Conservation (phyloP, 257 asterid genomes). For the Salvia hispanica region DNA sequence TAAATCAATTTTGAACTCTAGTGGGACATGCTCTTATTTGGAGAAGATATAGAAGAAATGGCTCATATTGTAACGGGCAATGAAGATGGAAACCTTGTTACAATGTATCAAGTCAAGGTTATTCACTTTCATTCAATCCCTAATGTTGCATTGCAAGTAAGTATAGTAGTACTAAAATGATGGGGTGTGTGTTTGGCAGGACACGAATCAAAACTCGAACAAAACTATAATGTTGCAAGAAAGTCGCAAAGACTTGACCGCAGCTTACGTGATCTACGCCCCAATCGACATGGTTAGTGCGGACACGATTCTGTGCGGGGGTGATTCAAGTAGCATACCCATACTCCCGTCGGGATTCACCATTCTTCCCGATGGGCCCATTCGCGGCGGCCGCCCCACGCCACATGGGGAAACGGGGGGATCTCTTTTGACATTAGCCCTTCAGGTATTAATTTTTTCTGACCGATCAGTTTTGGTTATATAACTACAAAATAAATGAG, state of each 20-base stretch:
- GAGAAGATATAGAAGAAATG: conserved; percentile 36
- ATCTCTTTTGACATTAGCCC: conserved; percentile 50
- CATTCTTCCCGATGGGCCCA: conserved; percentile 57
- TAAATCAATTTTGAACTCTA: background rate
- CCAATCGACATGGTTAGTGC: conserved; percentile 40
- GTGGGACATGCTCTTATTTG: conserved; percentile 50
- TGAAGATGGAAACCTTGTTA: conserved; percentile 35
- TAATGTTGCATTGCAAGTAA: background rate
- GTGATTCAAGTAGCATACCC: conserved; percentile 36
- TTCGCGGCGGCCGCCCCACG: background rate
- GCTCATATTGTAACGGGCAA: conserved; percentile 40
- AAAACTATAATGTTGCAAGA: conserved; percentile 47
- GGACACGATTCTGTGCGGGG: conserved; percentile 39
- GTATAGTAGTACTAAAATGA: no score
- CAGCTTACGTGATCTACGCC: conserved; percentile 49
- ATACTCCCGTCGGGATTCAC: conserved; percentile 67
- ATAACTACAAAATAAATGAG: no score
- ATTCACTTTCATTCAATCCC: background rate
- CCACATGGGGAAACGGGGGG: conserved; percentile 38
- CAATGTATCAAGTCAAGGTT: conserved; percentile 41
- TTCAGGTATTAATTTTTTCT: conserved; percentile 38
- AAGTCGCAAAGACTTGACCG: conserved; percentile 47
- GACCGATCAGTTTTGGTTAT: no score
- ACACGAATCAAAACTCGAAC: conserved; percentile 27
- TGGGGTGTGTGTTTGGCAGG: conserved; percentile 21